phyloP scores from a whole-genome alignment of 192 early-diverging fungal species.

The Coemansia sp. region DNA sequence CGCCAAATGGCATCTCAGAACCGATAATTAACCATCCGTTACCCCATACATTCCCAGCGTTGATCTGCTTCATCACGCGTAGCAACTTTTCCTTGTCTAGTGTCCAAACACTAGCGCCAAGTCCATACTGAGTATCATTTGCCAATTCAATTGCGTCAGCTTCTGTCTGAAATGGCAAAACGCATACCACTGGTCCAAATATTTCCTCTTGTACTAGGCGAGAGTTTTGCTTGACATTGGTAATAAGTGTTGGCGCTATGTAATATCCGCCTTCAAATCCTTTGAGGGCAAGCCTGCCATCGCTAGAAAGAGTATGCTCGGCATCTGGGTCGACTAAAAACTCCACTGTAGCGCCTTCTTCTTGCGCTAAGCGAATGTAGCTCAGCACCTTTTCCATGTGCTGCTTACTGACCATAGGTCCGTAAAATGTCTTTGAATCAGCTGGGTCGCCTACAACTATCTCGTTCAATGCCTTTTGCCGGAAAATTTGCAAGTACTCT shows the following conservation, averaged over 20 bases:
- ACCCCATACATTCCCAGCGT: constrained; percentile 74
- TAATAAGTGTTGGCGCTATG: constrained; percentile 76
- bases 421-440: constrained; percentile 61
- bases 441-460: constrained; percentile 70
- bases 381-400: constrained; percentile 69
- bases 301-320: constrained; percentile 34
- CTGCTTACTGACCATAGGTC: constrained; percentile 68
- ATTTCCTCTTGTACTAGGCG: constrained; percentile 72
- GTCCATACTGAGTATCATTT: constrained; percentile 71
- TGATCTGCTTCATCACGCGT: constrained; percentile 59
- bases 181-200: constrained; percentile 81
- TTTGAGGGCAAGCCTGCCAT: constrained; percentile 36
- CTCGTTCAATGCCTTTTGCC: constrained; percentile 34
- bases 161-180: constrained; percentile 69
- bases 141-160: constrained; percentile 71
- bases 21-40: constrained; percentile 59
- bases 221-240: constrained; percentile 50
- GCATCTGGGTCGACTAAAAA: constrained; percentile 37
- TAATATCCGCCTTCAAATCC: constrained; percentile 69
- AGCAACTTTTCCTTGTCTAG: constrained; percentile 57
- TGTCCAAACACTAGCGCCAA: constrained; percentile 76
- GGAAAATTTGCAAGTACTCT: constrained; percentile 63
- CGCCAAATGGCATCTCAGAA: constrained; percentile 74
- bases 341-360: constrained; percentile 61
- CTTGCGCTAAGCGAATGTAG: constrained; percentile 63